Conservation (phyloP, 1,284 basidiomycete species). For the Ustilago lituana region DNA sequence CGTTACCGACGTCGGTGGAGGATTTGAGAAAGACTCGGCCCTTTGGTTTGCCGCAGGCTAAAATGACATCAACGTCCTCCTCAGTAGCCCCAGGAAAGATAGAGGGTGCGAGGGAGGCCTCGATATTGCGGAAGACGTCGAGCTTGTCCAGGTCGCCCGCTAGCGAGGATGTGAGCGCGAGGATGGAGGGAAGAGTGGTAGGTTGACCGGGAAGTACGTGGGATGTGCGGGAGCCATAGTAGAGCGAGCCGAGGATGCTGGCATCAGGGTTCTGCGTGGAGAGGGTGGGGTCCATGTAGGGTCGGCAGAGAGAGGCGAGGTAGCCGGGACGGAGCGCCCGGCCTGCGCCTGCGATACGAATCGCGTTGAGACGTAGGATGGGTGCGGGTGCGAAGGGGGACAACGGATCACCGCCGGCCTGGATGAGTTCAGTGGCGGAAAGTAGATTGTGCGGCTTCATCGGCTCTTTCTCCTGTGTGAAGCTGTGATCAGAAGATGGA, state of each 20-base stretch:
- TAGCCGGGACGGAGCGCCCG: slow-evolving; percentile 79
- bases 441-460: slow-evolving; percentile 51
- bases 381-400: slow-evolving; percentile 41
- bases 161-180: slow-evolving; percentile 76
- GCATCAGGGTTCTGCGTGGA: slow-evolving; percentile 30
- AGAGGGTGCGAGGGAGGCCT: slow-evolving; percentile 77
- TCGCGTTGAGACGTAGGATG: slow-evolving; percentile 72
- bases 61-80: slow-evolving; percentile 85
- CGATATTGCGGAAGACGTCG: slow-evolving; percentile 79
- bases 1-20: slow-evolving; percentile 91
- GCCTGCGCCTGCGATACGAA: slow-evolving; percentile 81
- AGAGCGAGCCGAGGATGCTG: slow-evolving; percentile 49
- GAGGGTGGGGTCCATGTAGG: slow-evolving; percentile 70
- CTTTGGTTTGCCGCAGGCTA: slow-evolving; percentile 77
- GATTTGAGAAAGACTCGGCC: slow-evolving; percentile 84
- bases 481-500: neutral
- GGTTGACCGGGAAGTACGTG: slow-evolving; percentile 55
- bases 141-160: slow-evolving; percentile 77
- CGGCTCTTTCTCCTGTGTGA: neutral
- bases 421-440: slow-evolving; percentile 45
- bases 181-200: slow-evolving; percentile 67
- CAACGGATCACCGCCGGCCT: slow-evolving; percentile 11
- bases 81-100: slow-evolving; percentile 72
- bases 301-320: slow-evolving; percentile 79
- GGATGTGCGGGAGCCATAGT: slow-evolving; percentile 64